Base-by-base conservation (phyloP, 352 stramenopile genomes). In the Peronospora tabacina region DNA sequence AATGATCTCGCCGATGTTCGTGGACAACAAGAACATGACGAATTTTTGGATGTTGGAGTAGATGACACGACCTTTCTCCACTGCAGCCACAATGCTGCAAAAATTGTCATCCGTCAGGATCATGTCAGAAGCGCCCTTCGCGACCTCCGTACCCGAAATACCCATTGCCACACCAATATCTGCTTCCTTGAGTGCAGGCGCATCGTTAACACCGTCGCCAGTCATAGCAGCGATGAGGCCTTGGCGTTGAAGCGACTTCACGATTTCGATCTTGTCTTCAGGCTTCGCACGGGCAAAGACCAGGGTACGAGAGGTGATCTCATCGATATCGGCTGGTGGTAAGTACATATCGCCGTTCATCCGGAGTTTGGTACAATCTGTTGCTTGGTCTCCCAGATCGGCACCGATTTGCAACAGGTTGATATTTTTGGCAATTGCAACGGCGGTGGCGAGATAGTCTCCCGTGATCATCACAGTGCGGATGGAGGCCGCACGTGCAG, bases 41-140 rank as follows among this genome's bases (percentile, higher is more conserved):
- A 99, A 99, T 66, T 98, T 98, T 47, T 95, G 81, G 58, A 99
- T 98, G 63, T 97, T 98, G 55, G 98, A 94, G 68, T 98, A 98
- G 19, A 99, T 97, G 41, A 93, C 93, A 16, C 96, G 79, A 13
- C 95, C 96, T 66, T 95, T 97, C 45, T 97, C 85, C 33, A 98
- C 91, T 8, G 95, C 95, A 7, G 93, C 77, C 11, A 99, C 94
- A 55, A 99, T 99, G 26, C 93, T 98, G 19, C 81, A 82, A 68
- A 99, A 98, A 58, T 98, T 98, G 71, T 99, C 96, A 68, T 99
- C 96, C 2, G 98, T 81, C 29, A 99, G 67, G 39, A 99, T 95
- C 65, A 99, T 98, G 55, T 99, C 95, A 0, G 94, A 97, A 1
- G 96, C 96, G 45, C 97, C 93, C 70, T 99, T 98, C 1, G 96